Evolutionary conservation across 1,284 basidiomycete genomes (phyloP).

Genomic region (Peniophora sp.): DNA sequence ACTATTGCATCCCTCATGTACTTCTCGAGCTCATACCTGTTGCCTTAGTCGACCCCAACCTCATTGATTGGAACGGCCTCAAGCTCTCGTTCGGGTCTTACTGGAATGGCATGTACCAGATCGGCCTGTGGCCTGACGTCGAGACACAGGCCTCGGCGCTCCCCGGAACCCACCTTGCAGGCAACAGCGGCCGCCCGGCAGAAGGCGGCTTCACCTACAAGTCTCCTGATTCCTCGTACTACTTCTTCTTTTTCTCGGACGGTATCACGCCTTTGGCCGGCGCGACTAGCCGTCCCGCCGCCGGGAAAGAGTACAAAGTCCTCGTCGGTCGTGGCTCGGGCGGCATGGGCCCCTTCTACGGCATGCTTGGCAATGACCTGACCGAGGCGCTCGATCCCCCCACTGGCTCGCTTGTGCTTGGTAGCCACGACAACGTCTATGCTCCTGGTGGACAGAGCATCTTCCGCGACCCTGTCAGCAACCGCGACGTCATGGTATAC

Average conservation of each 20-base stretch:
- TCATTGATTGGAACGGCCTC: constrained; percentile 1
- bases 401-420: constrained; percentile 24
- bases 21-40: too few species aligned
- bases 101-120: not conserved
- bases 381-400: constrained; percentile 14
- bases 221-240: not conserved
- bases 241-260: not conserved
- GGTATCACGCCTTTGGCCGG: not conserved
- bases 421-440: constrained; percentile 24
- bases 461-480: constrained; percentile 13
- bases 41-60: constrained; percentile 4
- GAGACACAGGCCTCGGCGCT: not conserved
- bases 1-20: not conserved
- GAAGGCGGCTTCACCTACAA: not conserved
- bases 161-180: not conserved
- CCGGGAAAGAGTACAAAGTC: constrained; percentile 4
- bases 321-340: constrained; percentile 23
- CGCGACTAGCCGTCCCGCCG: not conserved
- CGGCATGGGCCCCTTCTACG: constrained; percentile 23
- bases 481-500: constrained; percentile 14
- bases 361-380: constrained; percentile 12
- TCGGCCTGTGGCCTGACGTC: not conserved
- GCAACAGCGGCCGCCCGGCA: not conserved
- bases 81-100: not conserved
- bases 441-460: constrained; percentile 13